phyloP scores from a whole-genome alignment of 75 land plant species.

The Larix kaempferi region DNA sequence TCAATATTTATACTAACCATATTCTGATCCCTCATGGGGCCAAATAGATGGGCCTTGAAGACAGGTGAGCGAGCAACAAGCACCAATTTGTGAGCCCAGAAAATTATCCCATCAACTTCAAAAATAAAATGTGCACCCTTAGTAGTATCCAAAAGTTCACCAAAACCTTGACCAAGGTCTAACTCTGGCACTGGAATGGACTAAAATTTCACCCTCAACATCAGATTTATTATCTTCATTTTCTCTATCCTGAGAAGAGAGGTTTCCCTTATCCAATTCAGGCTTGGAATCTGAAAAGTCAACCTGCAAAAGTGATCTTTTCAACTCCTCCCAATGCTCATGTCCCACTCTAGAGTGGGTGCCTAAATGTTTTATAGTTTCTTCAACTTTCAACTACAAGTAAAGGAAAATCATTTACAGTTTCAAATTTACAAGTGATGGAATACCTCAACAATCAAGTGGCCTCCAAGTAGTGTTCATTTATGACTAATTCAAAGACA shows the following conservation, averaged over 20 bases:
- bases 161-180: too few relatives aligned
- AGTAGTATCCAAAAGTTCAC: too few relatives aligned
- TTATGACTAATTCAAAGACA: background rate
- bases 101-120: too few relatives aligned
- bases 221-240: background rate
- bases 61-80: too few relatives aligned
- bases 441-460: background rate
- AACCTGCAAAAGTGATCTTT: background rate
- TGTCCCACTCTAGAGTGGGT: background rate
- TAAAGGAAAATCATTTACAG: background rate
- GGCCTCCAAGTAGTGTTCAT: background rate
- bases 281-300: background rate
- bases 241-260: background rate
- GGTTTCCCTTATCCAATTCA: background rate
- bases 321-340: background rate
- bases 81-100: too few relatives aligned
- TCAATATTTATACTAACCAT: too few relatives aligned
- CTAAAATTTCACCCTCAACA: too few relatives aligned
- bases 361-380: background rate
- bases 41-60: too few relatives aligned
- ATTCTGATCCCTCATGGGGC: background rate
- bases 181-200: too few relatives aligned
- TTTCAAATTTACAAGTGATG: background rate
- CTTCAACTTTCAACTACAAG: too few relatives aligned
- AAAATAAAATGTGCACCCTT: background rate